Base-by-base conservation (phyloP, 306 rosid species). In the Ammopiptanthus mongolicus region DNA sequence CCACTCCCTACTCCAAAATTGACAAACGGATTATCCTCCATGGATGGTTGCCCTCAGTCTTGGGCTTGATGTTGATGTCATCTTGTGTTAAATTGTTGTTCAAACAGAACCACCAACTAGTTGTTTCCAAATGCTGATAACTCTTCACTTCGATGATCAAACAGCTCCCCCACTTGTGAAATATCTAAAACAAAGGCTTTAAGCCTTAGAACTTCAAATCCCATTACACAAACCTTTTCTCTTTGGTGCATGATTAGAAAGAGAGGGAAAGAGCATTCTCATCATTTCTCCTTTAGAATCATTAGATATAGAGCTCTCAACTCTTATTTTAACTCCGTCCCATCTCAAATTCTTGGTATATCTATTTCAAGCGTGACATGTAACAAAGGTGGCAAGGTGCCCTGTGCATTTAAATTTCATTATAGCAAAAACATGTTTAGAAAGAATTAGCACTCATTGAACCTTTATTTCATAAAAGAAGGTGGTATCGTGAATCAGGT, bases 161-260 rank as follows among this genome's bases (percentile, higher is more conserved):
- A 83, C 78, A 79, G 79, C 80, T 73, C 73, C 42, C 75, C 87
- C 84, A 83, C 78, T 84, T 5, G 78, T 37, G 83, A 81, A 65
- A 80, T 66, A 77, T 75, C 59, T 18, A 51, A 19, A 50, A 33
- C 50, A 6, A 56, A 72, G 77, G 80, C 74, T 74, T 71, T 56
- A 65, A 44, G 75, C 64, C 69, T 56, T n/a, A 57, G 10, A 81
- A 56, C 73, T 79, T 53, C 7, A 53, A 71, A 71, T 51, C 39
- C 56, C 19, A 69, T 51, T 50, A 29, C 56, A 44, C 22, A 62
- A 0, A 41, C 47, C 64, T 79, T 61, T 74, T 77, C 6, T 63
- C 22, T 50, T 64, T 22, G 37, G 55, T 78, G 23, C 69, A 75
- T 88, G 90, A 80, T 82, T 79, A 84, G 84, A 86, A 68, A 75